Evolutionary conservation across 116 monocot species (phyloP).

Genomic region (Phalaenopsis hybrid): DNA sequence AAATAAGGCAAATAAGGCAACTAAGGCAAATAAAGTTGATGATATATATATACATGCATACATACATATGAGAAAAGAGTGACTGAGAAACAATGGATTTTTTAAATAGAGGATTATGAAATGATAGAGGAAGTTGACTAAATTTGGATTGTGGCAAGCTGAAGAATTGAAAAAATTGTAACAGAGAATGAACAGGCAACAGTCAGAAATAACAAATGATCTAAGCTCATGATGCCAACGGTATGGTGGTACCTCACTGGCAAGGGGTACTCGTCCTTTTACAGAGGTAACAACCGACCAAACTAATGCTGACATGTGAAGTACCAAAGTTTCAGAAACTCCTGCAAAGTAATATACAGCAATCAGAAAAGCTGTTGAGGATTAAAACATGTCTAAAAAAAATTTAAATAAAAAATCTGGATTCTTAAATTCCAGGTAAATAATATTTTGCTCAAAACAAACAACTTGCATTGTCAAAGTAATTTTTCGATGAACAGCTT

Average conservation of each 20-base stretch:
- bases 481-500: background rate
- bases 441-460: background rate
- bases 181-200: no score
- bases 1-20: no score
- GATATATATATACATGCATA: no score
- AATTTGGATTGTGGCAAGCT: no score
- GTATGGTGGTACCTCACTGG: conserved; percentile 71
- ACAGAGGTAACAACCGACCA: conserved; percentile 92
- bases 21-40: no score
- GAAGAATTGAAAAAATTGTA: no score
- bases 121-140: no score
- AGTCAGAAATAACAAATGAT: background rate
- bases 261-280: conserved; percentile 81
- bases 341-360: conserved; percentile 38
- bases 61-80: no score
- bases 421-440: background rate
- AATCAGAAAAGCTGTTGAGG: background rate
- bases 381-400: background rate
- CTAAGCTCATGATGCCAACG: background rate
- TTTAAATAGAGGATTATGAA: no score
- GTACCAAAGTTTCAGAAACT: conserved; percentile 88
- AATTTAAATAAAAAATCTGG: background rate
- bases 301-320: conserved; percentile 88
- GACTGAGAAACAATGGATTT: no score
- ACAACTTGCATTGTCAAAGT: background rate